Conservation (phyloP, 768 basidiomycete species). For the Amanita fuliginea region DNA sequence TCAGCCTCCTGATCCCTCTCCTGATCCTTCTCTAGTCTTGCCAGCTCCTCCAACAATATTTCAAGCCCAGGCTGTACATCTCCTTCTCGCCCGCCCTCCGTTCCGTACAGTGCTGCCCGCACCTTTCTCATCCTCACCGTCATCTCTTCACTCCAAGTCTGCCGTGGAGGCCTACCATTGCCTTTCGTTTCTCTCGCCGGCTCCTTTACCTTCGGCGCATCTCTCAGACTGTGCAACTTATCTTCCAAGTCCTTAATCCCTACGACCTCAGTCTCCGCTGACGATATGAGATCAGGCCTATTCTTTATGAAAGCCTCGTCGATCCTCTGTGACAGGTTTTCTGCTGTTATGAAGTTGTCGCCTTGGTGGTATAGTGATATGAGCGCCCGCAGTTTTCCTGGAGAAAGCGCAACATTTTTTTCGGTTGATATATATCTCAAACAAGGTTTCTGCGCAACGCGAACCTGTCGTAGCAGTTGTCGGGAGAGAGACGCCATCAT, state of each 20-base stretch:
- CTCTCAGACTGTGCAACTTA: constrained; percentile 14
- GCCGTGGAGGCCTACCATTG: not conserved
- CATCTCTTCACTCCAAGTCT: constrained; percentile 18
- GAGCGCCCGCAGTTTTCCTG: constrained; percentile 58
- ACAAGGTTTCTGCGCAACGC: not conserved
- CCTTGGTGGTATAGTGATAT: constrained; percentile 72
- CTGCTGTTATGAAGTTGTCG: constrained; percentile 56
- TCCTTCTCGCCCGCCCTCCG: constrained; percentile 17
- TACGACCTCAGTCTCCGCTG: constrained; percentile 1
- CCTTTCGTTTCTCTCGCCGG: constrained; percentile 16
- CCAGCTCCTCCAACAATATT: constrained; percentile 26
- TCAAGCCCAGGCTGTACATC: constrained; percentile 34
- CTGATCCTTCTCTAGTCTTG: constrained; percentile 13
- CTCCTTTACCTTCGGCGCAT: constrained; percentile 26
- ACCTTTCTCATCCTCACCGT: constrained; percentile 30
- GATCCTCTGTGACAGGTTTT: constrained; percentile 54
- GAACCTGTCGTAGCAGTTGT: not conserved
- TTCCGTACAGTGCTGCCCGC: constrained; percentile 42
- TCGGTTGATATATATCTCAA: not conserved
- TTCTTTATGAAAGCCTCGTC: constrained; percentile 45
- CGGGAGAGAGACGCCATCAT: not conserved
- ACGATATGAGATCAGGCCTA: not conserved
- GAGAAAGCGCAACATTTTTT: constrained; percentile 23
- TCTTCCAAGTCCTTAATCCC: constrained; percentile 11
- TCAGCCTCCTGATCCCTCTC: constrained; percentile 16